Percentiles rank a stretch among this genome's conserved stretches.
These are phyloP conservation scores for Kondoa malvinella DNA, from an alignment of 768 basidiomycete species.

Conservation along the genomic window DNA sequence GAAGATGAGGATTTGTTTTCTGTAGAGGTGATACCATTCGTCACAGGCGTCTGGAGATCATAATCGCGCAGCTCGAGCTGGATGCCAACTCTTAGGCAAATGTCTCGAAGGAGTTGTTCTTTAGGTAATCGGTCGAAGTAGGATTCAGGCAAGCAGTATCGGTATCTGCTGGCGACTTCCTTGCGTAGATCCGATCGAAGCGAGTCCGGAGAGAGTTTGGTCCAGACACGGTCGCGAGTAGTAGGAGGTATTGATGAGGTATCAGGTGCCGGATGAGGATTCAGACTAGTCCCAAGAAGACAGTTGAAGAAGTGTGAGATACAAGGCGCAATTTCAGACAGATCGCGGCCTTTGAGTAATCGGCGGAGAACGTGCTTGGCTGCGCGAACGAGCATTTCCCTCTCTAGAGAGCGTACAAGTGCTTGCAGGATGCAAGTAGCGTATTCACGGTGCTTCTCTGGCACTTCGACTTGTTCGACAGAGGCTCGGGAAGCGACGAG, in stretches of 20 bases:
- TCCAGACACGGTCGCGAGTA: constrained; percentile 29
- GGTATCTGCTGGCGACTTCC: constrained; percentile 32
- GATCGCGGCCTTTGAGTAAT: constrained; percentile 28
- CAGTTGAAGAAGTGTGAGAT: constrained; percentile 38
- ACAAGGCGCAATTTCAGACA: constrained; percentile 24
- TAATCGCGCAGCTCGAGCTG: constrained; percentile 35
- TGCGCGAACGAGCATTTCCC: constrained; percentile 37
- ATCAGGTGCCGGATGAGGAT: constrained; percentile 30
- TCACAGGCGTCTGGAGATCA: constrained; percentile 23
- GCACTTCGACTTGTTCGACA: constrained; percentile 1
- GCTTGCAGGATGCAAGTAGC: not conserved
- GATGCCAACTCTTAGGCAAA: constrained; percentile 32
- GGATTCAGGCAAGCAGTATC: constrained; percentile 30
- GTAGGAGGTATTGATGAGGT: constrained; percentile 26
- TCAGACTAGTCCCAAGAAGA: constrained; percentile 31
- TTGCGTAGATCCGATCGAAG: constrained; percentile 29
- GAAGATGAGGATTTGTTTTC: constrained; percentile 14
- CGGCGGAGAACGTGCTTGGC: constrained; percentile 34
- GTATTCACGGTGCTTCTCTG: constrained; percentile 1
- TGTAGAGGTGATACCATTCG: constrained; percentile 1
- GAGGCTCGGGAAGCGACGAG: constrained; percentile 11
- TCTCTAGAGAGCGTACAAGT: constrained; percentile 21
- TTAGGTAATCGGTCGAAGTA: constrained; percentile 30
- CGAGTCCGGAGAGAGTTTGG: constrained; percentile 31
- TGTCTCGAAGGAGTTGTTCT: constrained; percentile 34